Evolutionary conservation across 2,329 filamentous ascomycete species (phyloP), one percentile per base, ranked within the genome.

Genomic region (Colletotrichum musicola): DNA sequence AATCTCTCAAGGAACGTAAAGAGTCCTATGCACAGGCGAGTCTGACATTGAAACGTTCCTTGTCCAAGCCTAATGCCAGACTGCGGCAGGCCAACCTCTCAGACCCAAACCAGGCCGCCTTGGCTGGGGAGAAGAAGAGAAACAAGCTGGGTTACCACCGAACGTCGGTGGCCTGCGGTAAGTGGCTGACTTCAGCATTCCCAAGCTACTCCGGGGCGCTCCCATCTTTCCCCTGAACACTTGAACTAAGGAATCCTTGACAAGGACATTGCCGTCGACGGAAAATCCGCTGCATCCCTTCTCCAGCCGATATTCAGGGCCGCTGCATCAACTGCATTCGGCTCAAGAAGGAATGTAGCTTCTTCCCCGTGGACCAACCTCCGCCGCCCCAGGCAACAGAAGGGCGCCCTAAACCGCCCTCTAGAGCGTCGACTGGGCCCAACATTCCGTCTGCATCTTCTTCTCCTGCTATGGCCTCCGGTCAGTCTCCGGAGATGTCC

Each of bases 101-200:
- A 55, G 80, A 82, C 46, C 75, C 78, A 61, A 75, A 76, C 20
- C 69, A 77, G 47, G 73, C 80, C 62, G 77, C 77, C 25, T 74
- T 80, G 35, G 73, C 81, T n/a, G 81, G 78, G 42, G 86, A 89
- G 68, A 89, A 86, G 79, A 86, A 83, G 69, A 90, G 95, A 77
- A 98, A 97, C 80, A 98, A 97, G 81, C 86, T 98, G 70, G 95
- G 95, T 46, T 98, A 98, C 78, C 95, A 98, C 82, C 90, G 95
- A 76, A 97, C 94, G 42, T 97, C 95, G 51, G 93, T 98, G 74
- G 96, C 95, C 74, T 98, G 95, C 84, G 92, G 95, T 98, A 88
- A 89, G 95, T 90, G 47, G 55, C 58, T 72, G 56, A 54, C 56
- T 53, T 13, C 35, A 40, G 57, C 53, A 53, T 13, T 46, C 53